phyloP scores from a whole-genome alignment of 2,329 filamentous ascomycete genomes.

The Botryotinia convoluta region DNA sequence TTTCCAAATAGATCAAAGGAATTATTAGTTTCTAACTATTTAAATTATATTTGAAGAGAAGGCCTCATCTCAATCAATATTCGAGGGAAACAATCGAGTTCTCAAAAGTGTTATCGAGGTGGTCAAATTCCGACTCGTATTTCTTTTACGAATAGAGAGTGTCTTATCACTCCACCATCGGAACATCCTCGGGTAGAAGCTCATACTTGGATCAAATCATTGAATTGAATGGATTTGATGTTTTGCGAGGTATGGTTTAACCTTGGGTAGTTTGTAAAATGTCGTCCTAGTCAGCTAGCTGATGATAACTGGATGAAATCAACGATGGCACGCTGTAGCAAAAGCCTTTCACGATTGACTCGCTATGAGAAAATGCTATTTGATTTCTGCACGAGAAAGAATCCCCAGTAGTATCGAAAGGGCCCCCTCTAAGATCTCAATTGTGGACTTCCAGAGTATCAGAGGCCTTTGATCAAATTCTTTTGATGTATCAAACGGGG shows the following conservation, averaged over 20 bases:
- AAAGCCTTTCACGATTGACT: neutral
- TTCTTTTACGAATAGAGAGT: neutral
- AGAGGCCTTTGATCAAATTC: neutral
- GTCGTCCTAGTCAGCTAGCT: neutral
- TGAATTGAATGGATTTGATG: neutral
- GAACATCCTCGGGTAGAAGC: neutral
- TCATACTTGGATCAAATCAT: neutral
- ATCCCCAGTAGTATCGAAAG: neutral
- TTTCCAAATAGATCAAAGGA: neutral
- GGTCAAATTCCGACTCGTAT: neutral
- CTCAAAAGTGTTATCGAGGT: neutral
- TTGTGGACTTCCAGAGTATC: neutral
- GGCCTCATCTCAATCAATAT: neutral
- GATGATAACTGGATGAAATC: neutral
- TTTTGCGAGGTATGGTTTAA: neutral
- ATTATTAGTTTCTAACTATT: neutral
- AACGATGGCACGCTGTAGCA: neutral
- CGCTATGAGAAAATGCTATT: neutral
- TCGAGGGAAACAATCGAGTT: neutral
- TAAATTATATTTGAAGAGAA: neutral
- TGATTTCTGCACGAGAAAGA: neutral
- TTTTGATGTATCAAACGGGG: neutral
- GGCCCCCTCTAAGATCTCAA: neutral
- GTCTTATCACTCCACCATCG: neutral
- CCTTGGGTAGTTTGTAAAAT: neutral